Base-by-base conservation (phyloP, 495 filamentous ascomycete species). In the Hyaloscypha bicolor region DNA sequence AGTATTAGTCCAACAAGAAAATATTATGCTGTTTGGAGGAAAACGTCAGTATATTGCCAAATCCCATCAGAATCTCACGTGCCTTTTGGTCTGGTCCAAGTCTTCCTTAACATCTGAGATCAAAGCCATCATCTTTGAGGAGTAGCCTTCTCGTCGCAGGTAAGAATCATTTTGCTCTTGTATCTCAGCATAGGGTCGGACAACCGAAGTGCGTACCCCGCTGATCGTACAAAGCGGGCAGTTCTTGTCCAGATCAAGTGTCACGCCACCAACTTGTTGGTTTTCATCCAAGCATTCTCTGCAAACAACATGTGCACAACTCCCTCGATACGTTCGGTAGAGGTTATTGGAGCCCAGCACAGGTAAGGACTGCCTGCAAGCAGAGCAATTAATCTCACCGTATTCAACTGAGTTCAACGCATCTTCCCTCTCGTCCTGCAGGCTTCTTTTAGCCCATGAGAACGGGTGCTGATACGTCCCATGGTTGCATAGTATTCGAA, bases 1-100 rank as follows among this genome's bases (percentile, higher is more conserved):
- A 29, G 77, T 79, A 2, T 73, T 75, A 25, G 76, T 83, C 83
- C 83, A 85, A 63, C 69, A 82, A 4, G 83, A 83, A 68, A 85
- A 85, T n/a, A 84, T 74, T 65, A 86, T 79, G 48, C 82, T 85
- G 61, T 58, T 55, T 35, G 9, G 35, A 22, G 35, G 25, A 39
- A 37, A 60, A 22, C n/a, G 19, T 29, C 21, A 29, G 9, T 5
- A 58, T 58, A 58, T 30, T 3, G 30, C 21, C 8, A 29, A 29
- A 29, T n/a, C n/a, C 14, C 14, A 31, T 8, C 19, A 53, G 6
- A 16, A 29, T 53, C 6, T 3, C 8, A 30, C 30, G 9, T 58
- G 29, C 55, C 55, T 58, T 58, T 58, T 58, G 19, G 55, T 58
- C 30, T 29, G n/a, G 19, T 29, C 19, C 29, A 58, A 58, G 30